A percentile compares a stretch with the other conserved stretches of the same genome.
Evolutionary conservation across 805 yeast species (phyloP).

Genomic region (Kazachstania taianensis): DNA sequence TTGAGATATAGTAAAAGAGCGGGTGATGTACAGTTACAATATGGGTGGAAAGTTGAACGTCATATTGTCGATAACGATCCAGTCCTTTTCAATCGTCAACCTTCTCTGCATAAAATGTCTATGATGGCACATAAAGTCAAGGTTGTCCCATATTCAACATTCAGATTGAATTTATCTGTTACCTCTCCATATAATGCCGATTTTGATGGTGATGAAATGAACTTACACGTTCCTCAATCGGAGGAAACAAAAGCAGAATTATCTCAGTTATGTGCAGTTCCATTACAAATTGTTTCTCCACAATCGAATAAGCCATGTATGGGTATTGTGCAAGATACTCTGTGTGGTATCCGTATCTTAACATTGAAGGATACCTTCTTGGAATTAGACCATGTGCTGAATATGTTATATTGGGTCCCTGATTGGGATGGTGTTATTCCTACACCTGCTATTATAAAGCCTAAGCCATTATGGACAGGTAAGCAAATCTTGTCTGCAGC

Average conservation of each 20-base stretch:
- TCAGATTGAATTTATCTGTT: conserved; percentile 90
- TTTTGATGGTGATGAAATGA: conserved; percentile 99
- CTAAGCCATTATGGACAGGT: conserved; percentile 96
- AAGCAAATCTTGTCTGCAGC: conserved; percentile 88
- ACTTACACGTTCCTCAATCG: conserved; percentile 96
- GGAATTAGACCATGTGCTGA: conserved; percentile 91
- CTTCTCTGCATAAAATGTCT: conserved; percentile 97
- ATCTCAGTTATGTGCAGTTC: conserved; percentile 92
- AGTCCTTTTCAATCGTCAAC: conserved; percentile 96
- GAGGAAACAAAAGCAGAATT: conserved; percentile 96
- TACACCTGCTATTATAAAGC: conserved; percentile 86
- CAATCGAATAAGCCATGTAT: conserved; percentile 98
- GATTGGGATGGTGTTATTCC: conserved; percentile 98
- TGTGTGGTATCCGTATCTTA: conserved; percentile 95
- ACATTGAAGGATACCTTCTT: conserved; percentile 82
- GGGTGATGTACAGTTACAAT: conserved; percentile 94
- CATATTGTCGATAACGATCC: conserved; percentile 97
- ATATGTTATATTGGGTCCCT: conserved; percentile 95
- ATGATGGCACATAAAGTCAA: conserved; percentile 99
- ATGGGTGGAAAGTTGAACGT: conserved; percentile 99
- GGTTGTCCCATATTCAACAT: conserved; percentile 98
- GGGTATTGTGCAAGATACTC: conserved; percentile 99
- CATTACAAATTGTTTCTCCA: conserved; percentile 94
- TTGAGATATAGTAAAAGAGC: conserved; percentile 94
- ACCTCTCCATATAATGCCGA: conserved; percentile 99